Conservation (phyloP, 805 yeast species). For the Phaffomyces thermotolerans region DNA sequence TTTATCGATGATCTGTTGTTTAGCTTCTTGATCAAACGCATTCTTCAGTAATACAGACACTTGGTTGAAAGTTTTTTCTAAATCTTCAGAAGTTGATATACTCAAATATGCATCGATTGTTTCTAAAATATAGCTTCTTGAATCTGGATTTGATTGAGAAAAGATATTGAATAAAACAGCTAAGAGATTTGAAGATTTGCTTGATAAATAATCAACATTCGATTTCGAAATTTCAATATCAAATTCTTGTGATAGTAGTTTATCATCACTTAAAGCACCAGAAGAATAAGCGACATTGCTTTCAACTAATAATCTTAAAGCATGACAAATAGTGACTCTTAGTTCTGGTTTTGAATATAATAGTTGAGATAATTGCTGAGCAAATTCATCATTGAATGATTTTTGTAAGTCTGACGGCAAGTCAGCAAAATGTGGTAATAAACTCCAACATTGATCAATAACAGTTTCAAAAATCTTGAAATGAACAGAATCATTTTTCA, state of each 20-base stretch:
- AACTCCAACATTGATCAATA: constrained; percentile 86
- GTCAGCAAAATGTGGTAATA: constrained; percentile 84
- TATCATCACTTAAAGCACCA: constrained; percentile 51
- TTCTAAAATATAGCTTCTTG: constrained; percentile 78
- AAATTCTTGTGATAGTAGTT: constrained; percentile 53
- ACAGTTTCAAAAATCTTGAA: constrained; percentile 76
- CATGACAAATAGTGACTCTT: constrained; percentile 79
- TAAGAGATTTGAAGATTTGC: constrained; percentile 66
- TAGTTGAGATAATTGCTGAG: constrained; percentile 63
- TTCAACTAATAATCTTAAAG: constrained; percentile 70
- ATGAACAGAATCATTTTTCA: constrained; percentile 55
- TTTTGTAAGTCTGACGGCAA: constrained; percentile 65
- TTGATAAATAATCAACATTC: constrained; percentile 55
- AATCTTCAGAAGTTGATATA: constrained; percentile 58
- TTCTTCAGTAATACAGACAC: constrained; percentile 73
- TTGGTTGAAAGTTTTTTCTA: constrained; percentile 73
- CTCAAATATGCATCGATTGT: constrained; percentile 76
- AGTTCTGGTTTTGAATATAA: constrained; percentile 69
- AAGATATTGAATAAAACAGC: constrained; percentile 89
- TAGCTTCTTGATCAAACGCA: constrained; percentile 56
- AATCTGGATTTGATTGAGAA: constrained; percentile 78
- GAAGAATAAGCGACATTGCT: constrained; percentile 58
- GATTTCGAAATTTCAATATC: constrained; percentile 47
- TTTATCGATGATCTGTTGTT: constrained; percentile 13
- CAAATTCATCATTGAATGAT: constrained; percentile 70